Evolutionary conservation across 768 basidiomycete species (phyloP).

Genomic region (Cystobasidiopsis lactophilus): DNA sequence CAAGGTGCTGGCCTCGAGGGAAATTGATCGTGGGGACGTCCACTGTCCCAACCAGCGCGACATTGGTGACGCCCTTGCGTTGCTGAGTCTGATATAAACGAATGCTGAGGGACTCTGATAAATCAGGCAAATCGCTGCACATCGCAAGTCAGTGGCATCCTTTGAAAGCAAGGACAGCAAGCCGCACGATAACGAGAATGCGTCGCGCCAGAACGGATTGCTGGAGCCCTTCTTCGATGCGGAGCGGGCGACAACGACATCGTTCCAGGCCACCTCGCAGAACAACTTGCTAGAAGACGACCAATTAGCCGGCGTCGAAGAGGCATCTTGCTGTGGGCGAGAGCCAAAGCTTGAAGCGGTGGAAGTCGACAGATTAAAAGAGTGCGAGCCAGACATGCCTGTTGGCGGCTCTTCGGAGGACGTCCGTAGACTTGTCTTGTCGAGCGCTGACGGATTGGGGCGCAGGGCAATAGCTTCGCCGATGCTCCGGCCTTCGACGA

Average conservation of each 20-base stretch:
- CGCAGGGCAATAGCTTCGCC: too few species aligned
- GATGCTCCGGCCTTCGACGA: constrained; percentile 52
- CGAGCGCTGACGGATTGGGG: constrained; percentile 10
- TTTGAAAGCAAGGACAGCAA: neutral
- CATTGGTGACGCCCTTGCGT: constrained; percentile 32
- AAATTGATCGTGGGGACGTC: constrained; percentile 47
- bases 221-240: constrained; percentile 40
- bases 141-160: too few species aligned
- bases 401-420: too few species aligned
- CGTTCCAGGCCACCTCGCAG: constrained; percentile 42
- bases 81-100: constrained; percentile 29
- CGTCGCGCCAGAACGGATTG: constrained; percentile 62
- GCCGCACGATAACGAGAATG: constrained; percentile 34
- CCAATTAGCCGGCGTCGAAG: constrained; percentile 23
- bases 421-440: constrained; percentile 22
- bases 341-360: constrained; percentile 5
- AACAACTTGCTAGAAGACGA: constrained; percentile 46
- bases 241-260: constrained; percentile 55
- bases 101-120: constrained; percentile 41
- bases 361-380: neutral
- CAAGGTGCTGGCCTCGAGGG: constrained; percentile 46
- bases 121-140: constrained; percentile 54
- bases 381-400: neutral
- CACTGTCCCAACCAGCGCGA: neutral
- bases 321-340: neutral